These are phyloP conservation scores for Xylaria sp. DNA, from an alignment of 2,329 filamentous ascomycete species.

Conservation along the genomic window DNA sequence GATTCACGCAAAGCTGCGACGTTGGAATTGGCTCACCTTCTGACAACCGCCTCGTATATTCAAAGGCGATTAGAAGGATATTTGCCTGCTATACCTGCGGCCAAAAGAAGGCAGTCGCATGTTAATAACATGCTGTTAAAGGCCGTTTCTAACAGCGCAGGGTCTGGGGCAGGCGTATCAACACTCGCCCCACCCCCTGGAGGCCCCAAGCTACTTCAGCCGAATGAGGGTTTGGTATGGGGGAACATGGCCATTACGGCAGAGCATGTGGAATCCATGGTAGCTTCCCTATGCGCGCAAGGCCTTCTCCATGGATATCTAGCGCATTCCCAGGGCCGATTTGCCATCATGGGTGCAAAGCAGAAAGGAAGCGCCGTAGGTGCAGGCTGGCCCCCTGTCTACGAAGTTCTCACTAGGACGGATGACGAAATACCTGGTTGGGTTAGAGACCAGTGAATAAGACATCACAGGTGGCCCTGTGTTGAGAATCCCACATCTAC, in stretches of 20 bases:
- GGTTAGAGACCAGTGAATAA: conserved; percentile 32
- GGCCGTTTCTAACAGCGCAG: conserved; percentile 54
- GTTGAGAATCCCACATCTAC: neutral
- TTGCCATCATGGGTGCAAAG: conserved; percentile 82
- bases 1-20: conserved; percentile 70
- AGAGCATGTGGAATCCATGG: conserved; percentile 75
- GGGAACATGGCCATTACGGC: conserved; percentile 65
- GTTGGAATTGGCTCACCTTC: conserved; percentile 72
- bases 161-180: conserved; percentile 39
- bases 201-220: conserved; percentile 54
- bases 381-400: conserved; percentile 78
- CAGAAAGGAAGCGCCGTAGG: conserved; percentile 65
- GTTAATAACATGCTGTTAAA: conserved; percentile 59
- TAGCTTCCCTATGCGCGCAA: conserved; percentile 78
- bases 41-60: conserved; percentile 66
- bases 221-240: conserved; percentile 66
- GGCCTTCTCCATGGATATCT: conserved; percentile 84
- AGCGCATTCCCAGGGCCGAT: conserved; percentile 74
- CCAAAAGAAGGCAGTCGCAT: conserved; percentile 46
- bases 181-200: conserved; percentile 56
- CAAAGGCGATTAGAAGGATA: conserved; percentile 69
- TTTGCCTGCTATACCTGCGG: conserved; percentile 46
- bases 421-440: conserved; percentile 53
- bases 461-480: neutral
- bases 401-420: conserved; percentile 68